phyloP scores from a whole-genome alignment of 2,329 filamentous ascomycete genomes.

The Ceratocystis eucalypticola region DNA sequence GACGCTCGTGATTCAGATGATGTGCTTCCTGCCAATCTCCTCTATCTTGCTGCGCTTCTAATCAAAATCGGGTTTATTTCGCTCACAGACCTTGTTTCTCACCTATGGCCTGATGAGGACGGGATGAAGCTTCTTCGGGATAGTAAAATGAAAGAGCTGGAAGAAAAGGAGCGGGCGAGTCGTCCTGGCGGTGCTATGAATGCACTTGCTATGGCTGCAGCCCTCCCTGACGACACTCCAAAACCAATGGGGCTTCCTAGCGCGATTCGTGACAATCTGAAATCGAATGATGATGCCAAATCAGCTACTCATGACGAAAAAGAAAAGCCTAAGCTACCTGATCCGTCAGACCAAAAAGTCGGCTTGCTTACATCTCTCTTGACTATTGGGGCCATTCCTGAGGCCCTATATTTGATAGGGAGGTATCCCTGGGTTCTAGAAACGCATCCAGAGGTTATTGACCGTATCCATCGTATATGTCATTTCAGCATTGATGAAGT shows the following conservation, averaged over 20 bases:
- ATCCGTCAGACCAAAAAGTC: conserved; percentile 79
- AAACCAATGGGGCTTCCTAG: conserved; percentile 29
- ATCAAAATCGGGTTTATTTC: conserved; percentile 98
- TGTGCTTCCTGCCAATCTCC: conserved; percentile 75
- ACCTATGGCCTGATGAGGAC: conserved; percentile 75
- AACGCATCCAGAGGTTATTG: conserved; percentile 65
- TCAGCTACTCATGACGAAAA: conserved; percentile 34
- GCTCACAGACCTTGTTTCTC: conserved; percentile 76
- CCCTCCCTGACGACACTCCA: conserved; percentile 68
- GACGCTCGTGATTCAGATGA: conserved; percentile 61
- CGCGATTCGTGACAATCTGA: conserved; percentile 32
- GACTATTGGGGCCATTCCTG: conserved; percentile 81
- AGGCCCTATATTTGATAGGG: conserved; percentile 82
- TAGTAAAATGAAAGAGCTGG: conserved; percentile 59
- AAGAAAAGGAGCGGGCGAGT: conserved; percentile 59
- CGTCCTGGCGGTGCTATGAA: conserved; percentile 63
- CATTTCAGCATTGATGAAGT: conserved; percentile 72
- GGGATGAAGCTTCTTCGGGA: conserved; percentile 63
- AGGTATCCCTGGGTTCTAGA: conserved; percentile 88
- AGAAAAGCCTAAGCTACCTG: conserved; percentile 44
- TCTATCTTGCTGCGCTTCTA: conserved; percentile 79
- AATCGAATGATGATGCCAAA: conserved; percentile 16
- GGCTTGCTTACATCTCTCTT: conserved; percentile 71
- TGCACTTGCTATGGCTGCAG: conserved; percentile 74
- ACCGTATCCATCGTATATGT: conserved; percentile 70